Conservation (phyloP, 2,329 filamentous ascomycete species). For the Ophiostoma pallidulum region DNA sequence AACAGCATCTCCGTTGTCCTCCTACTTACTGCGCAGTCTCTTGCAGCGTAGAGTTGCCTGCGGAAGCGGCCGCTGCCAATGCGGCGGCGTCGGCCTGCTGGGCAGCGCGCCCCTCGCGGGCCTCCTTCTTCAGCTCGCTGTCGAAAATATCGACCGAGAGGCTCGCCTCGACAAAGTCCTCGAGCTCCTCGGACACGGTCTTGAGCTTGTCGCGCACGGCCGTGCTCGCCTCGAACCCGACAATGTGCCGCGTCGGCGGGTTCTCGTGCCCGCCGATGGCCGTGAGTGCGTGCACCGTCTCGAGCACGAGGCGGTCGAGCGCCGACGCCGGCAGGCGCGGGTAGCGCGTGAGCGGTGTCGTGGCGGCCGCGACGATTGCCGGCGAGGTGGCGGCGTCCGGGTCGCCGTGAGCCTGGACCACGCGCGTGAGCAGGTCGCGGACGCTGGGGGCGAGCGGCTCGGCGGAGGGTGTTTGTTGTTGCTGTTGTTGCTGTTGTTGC, state of each 20-base stretch:
- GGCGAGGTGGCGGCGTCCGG: conserved; percentile 36
- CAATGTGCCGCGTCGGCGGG: conserved; percentile 86
- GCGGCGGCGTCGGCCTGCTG: not conserved
- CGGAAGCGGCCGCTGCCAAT: not conserved
- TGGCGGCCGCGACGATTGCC: conserved; percentile 44
- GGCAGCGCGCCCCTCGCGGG: conserved; percentile 27
- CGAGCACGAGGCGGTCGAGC: conserved; percentile 65
- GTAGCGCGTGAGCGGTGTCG: conserved; percentile 59
- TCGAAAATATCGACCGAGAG: conserved; percentile 70
- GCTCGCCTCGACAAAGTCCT: conserved; percentile 90
- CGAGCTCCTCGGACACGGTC: conserved; percentile 89
- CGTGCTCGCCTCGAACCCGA: conserved; percentile 76
- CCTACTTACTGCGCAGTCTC: not conserved
- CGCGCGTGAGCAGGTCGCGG: conserved; percentile 70
- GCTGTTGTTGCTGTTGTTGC: too few relatives aligned
- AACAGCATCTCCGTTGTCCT: too few relatives aligned
- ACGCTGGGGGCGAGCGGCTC: conserved; percentile 55
- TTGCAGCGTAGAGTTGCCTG: too few relatives aligned
- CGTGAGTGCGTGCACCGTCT: conserved; percentile 83
- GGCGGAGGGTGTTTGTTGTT: too few relatives aligned
- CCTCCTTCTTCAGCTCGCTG: conserved; percentile 44
- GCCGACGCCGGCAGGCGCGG: conserved; percentile 60
- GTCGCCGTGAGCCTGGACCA: conserved; percentile 67
- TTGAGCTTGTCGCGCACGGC: conserved; percentile 94
- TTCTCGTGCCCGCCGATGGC: conserved; percentile 95